phyloP scores from a whole-genome alignment of 495 filamentous ascomycete species.

The Glutinoglossum americanum region DNA sequence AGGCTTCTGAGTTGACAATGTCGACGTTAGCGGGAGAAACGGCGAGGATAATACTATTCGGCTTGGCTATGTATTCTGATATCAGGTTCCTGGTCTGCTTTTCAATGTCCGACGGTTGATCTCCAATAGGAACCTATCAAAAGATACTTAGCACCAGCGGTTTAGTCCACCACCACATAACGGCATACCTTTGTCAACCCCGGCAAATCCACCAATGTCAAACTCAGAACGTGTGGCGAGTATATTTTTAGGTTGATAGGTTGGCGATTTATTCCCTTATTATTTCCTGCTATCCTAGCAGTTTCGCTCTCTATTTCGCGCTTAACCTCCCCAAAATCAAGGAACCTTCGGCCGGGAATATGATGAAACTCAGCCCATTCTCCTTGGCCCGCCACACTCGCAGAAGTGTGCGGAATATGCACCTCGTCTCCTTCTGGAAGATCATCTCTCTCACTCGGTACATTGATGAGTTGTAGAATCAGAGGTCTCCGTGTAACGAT shows the following conservation, averaged over 20 bases:
- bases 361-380: constrained; percentile 99
- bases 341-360: constrained; percentile 69
- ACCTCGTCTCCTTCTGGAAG: constrained; percentile 40
- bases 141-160: constrained; percentile 7
- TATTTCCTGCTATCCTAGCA: constrained; percentile 80
- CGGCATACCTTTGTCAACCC: constrained; percentile 73
- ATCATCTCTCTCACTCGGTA: constrained; percentile 59
- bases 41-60: constrained; percentile 92
- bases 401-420: constrained; percentile 45
- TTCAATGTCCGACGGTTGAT: constrained; percentile 95
- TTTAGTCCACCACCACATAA: not conserved
- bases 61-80: constrained; percentile 95
- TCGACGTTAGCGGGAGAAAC: constrained; percentile 97
- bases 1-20: constrained; percentile 91
- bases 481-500: constrained; percentile 89
- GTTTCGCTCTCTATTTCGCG: constrained; percentile 97
- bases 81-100: constrained; percentile 96
- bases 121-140: constrained; percentile 73
- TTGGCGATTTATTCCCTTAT: constrained; percentile 95
- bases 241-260: constrained; percentile 99
- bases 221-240: constrained; percentile 86
- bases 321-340: constrained; percentile 81
- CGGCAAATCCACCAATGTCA: constrained; percentile 90
- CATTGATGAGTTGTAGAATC: constrained; percentile 95
- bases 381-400: constrained; percentile 43